Evolutionary conservation across 2,329 filamentous ascomycete genomes (phyloP), one percentile per base, ranked within the genome.

Genomic region (Fusarium nygamai): DNA sequence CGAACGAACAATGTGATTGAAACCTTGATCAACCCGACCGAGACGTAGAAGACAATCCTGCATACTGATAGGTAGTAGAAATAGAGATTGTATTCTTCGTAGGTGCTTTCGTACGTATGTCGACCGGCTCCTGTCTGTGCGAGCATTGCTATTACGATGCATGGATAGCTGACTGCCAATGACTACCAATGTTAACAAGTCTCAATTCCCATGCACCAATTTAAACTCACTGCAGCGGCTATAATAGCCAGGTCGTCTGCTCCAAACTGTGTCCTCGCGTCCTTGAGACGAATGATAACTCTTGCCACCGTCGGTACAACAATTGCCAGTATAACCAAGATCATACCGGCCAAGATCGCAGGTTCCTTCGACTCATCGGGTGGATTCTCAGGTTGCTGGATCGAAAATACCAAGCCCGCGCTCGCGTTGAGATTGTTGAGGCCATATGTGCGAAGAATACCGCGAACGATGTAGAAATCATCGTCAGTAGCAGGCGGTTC

Each of bases 311-410:
- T 72, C 1, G 69, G 62, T n/a, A 71, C 17, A 22, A 63, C 41
- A 33, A 72, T 72, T 4, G 69, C 69, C n/a, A 72, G 31, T 43
- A 72, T 67, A 24, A 72, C 69, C 13, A 71, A 47, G 27, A 72
- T 46, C 69, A 72, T 71, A 3, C 69, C 69, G 8, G 58, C 43
- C 5, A 72, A 16, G 20, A 72, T 72, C 24, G n/a, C 62, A 1
- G 69, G 57, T 3, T 63, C 33, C 19, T 67, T 72, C 5, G 62
- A 61, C 20, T 71, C 69, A 8, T 63, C 22, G 9, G 69, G 69
- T 6, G 62, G 58, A 7, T 61, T 47, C 3, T 57, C 51, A 3
- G 69, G 69, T 22, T 31, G 39, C 8, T 63, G 43, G 9, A 72
- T 67, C 16, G 67, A 47, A 41, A 54, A 72, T 4, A 24, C 11